A percentile compares a stretch with the other conserved stretches of the same genome.
phyloP scores from a whole-genome alignment of 331 rosid genomes.

The Erythrophleum ivorense region DNA sequence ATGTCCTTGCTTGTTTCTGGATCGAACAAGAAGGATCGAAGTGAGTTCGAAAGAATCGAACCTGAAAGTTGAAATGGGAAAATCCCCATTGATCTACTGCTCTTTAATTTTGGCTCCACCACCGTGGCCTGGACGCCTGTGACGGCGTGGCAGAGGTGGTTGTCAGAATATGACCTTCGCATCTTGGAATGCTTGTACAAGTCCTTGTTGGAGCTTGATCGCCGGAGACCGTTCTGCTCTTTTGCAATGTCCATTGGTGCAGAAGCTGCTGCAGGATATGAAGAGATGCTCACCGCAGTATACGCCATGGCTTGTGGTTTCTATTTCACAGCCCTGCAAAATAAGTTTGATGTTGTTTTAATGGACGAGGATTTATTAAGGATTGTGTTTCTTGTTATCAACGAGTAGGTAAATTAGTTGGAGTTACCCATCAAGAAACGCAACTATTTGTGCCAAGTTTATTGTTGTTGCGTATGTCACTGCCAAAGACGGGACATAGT shows the following conservation, averaged over 20 bases:
- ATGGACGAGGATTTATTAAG: not conserved
- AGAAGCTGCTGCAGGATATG: slow-evolving; percentile 15
- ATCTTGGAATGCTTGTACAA: not conserved
- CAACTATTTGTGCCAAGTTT: not conserved
- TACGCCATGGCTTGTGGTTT: slow-evolving; percentile 6
- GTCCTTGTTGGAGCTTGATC: slow-evolving; percentile 13
- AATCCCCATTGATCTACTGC: slow-evolving; percentile 54
- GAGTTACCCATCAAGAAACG: not conserved
- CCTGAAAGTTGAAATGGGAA: slow-evolving; percentile 70
- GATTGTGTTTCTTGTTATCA: not conserved
- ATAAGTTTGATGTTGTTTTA: not conserved
- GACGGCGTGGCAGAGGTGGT: slow-evolving; percentile 57
- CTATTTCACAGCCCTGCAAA: not conserved
- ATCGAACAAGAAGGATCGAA: slow-evolving; percentile 68
- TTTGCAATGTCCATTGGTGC: slow-evolving; percentile 10
- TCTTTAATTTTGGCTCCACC: slow-evolving; percentile 60
- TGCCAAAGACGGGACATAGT: slow-evolving; percentile 10
- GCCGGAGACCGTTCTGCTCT: slow-evolving; percentile 12
- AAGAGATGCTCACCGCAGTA: slow-evolving; percentile 7
- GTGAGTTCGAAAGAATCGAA: slow-evolving; percentile 63
- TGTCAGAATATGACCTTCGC: slow-evolving; percentile 60
- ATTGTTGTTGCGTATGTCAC: not conserved
- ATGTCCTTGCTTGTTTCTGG: slow-evolving; percentile 62
- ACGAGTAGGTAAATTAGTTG: slow-evolving; percentile 3
- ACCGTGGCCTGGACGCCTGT: slow-evolving; percentile 45